A percentile compares a stretch with the other conserved stretches of the same genome.
Evolutionary conservation across 1,139 yeast species (phyloP).

Genomic region (Yamadazyma siamensis): DNA sequence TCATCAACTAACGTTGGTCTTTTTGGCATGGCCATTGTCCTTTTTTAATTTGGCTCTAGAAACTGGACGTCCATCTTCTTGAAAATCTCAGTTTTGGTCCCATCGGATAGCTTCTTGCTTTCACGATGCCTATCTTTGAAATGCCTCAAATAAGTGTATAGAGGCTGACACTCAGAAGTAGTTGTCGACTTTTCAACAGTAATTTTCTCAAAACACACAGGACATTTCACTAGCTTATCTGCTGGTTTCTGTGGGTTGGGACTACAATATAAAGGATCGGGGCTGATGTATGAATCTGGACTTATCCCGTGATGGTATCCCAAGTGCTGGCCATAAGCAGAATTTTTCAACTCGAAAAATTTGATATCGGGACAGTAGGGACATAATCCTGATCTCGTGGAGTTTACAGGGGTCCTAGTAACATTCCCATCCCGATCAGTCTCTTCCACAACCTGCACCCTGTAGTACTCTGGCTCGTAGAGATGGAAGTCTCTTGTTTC

Average conservation of each 20-base stretch:
- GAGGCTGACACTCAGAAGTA: constrained; percentile 19
- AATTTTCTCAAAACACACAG: constrained; percentile 21
- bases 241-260: constrained; percentile 6
- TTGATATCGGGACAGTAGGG: constrained; percentile 26
- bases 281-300: constrained; percentile 24
- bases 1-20: too few species aligned
- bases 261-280: constrained; percentile 19
- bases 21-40: too few species aligned
- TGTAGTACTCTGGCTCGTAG: constrained; percentile 9
- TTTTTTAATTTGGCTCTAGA: too few species aligned
- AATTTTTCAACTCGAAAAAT: constrained; percentile 29
- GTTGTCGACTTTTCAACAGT: constrained; percentile 20
- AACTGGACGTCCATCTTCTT: neutral
- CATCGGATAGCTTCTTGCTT: neutral
- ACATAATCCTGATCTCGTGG: constrained; percentile 31
- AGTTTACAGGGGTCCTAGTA: constrained; percentile 10
- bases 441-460: constrained; percentile 4
- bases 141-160: constrained; percentile 26
- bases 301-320: constrained; percentile 31
- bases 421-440: neutral
- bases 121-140: constrained; percentile 17
- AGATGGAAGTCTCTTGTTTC: constrained; percentile 4
- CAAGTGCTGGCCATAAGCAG: constrained; percentile 34
- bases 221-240: constrained; percentile 14
- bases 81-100: neutral